phyloP scores from a whole-genome alignment of 139 green algal species.

The Chlorella sp. region DNA sequence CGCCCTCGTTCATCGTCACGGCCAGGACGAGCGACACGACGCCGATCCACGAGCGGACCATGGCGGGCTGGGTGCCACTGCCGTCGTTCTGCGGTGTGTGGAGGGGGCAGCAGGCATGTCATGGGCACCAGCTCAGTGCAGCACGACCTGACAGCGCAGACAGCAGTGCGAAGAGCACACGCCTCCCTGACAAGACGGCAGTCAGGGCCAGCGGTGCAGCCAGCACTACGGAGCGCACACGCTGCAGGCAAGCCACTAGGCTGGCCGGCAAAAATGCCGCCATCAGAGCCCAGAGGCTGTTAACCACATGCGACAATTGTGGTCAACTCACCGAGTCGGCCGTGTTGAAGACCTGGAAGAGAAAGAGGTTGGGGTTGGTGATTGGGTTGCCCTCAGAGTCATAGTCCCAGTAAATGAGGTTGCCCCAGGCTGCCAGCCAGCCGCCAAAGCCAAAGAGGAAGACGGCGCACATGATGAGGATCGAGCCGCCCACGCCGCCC shows the following conservation, averaged over 20 bases:
- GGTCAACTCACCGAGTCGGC: neutral
- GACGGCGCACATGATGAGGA: conserved; percentile 32
- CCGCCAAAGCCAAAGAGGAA: conserved; percentile 67
- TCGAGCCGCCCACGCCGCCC: conserved; percentile 27
- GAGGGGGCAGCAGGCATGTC: too few relatives aligned
- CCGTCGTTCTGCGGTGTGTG: conserved; percentile 49
- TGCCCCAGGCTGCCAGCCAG: conserved; percentile 65
- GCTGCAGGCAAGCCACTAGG: too few relatives aligned
- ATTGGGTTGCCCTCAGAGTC: neutral
- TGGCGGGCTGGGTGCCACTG: conserved; percentile 19
- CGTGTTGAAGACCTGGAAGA: conserved; percentile 35
- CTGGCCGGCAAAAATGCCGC: too few relatives aligned
- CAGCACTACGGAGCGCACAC: too few relatives aligned
- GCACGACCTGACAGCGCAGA: too few relatives aligned
- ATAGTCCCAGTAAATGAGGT: conserved; percentile 20
- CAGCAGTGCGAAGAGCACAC: too few relatives aligned
- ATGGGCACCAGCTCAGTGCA: too few relatives aligned
- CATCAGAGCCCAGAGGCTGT: too few relatives aligned
- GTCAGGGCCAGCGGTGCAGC: too few relatives aligned
- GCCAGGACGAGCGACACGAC: conserved; percentile 54
- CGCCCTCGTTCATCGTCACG: conserved; percentile 65
- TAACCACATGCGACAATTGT: too few relatives aligned
- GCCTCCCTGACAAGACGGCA: too few relatives aligned
- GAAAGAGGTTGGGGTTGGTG: conserved; percentile 56
- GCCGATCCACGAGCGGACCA: conserved; percentile 36